phyloP scores from a whole-genome alignment of 164 flowering plant species.

The Aristolochia contorta region DNA sequence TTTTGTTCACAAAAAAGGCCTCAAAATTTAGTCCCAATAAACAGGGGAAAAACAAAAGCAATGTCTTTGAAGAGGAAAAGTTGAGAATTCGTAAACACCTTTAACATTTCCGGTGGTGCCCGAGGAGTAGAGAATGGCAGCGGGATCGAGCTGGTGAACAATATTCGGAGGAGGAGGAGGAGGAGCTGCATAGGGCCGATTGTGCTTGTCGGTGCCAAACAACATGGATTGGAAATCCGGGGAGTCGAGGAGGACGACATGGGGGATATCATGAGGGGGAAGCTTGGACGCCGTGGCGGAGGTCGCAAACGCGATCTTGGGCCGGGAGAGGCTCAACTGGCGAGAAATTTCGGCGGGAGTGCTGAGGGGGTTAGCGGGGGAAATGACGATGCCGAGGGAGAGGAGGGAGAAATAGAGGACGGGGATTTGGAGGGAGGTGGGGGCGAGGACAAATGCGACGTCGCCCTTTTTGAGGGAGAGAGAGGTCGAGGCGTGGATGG shows the following conservation, averaged over 20 bases:
- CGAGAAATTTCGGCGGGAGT: conserved; percentile 39
- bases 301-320: conserved; percentile 46
- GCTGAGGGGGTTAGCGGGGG: conserved; percentile 47
- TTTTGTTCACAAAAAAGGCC: conserved; percentile 27
- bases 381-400: conserved; percentile 46
- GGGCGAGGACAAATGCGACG: conserved; percentile 40
- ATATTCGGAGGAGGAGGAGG: neutral
- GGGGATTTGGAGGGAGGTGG: conserved; percentile 30
- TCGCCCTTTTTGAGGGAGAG: conserved; percentile 32
- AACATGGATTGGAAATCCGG: conserved; percentile 10
- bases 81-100: conserved; percentile 23
- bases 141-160: conserved; percentile 51
- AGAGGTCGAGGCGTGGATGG: neutral
- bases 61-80: too few relatives aligned
- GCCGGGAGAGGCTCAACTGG: conserved; percentile 32
- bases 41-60: too few relatives aligned
- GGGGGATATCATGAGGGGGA: conserved; percentile 7
- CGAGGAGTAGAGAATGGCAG: conserved; percentile 64
- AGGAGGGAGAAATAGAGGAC: conserved; percentile 47
- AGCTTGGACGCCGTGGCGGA: conserved; percentile 23
- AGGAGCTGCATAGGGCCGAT: neutral
- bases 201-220: neutral
- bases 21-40: too few relatives aligned
- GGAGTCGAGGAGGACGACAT: conserved; percentile 18
- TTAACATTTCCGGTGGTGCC: conserved; percentile 68